phyloP scores from a whole-genome alignment of 768 basidiomycete genomes.

The Imleria badia region DNA sequence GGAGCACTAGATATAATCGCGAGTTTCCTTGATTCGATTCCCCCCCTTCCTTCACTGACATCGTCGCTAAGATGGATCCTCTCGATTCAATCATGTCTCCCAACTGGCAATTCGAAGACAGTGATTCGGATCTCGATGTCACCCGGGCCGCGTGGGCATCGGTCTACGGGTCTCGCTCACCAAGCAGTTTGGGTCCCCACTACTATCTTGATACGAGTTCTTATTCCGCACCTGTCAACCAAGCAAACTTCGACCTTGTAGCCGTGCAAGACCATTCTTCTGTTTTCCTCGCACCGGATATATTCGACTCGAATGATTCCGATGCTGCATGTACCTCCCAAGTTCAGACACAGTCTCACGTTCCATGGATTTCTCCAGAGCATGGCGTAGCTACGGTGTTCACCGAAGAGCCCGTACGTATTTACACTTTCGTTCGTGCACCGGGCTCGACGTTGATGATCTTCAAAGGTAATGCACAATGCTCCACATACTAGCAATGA shows the following conservation, averaged over 20 bases:
- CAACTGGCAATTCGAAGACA: background rate
- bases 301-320: background rate
- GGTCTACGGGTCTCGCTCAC: too few relatives aligned
- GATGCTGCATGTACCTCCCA: background rate
- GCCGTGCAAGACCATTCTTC: background rate
- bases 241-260: background rate
- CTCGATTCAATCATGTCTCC: accelerated
- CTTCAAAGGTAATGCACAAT: background rate
- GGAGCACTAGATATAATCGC: background rate
- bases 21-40: background rate
- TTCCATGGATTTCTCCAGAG: background rate
- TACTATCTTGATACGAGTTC: background rate
- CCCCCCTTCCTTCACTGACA: background rate
- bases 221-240: background rate
- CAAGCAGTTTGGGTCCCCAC: background rate
- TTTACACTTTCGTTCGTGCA: background rate
- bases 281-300: background rate
- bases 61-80: background rate
- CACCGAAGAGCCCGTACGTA: background rate
- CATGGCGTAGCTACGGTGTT: background rate
- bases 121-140: background rate
- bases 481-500: background rate
- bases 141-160: background rate
- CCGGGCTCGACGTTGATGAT: background rate
- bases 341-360: background rate